Base-by-base conservation (phyloP, 768 basidiomycete genomes). In the Termitomyces sp. region DNA sequence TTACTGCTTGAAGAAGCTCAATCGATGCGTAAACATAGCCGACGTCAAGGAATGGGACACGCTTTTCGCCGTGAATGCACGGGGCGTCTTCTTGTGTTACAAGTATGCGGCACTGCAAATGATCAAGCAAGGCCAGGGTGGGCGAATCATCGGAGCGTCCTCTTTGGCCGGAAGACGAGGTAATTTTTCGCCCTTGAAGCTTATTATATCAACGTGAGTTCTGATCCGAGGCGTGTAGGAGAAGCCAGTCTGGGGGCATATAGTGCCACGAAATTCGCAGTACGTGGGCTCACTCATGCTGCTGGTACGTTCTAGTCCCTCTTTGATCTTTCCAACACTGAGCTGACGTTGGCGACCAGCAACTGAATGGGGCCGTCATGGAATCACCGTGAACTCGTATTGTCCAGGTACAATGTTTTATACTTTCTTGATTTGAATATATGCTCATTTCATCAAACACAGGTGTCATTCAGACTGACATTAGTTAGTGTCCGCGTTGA, bases 261-360 rank as follows among this genome's bases (percentile, higher is more conserved):
- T 49, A 66, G 68, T 48, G 59, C 70, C 0, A 72, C 71, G 3
- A 77, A 79, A 63, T 76, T 77, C 58, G 76, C 75, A 23, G 48
- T 49, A 17, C 34, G 48, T 23, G 48, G 48, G 17, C 48, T 49
- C 21, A 49, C 48, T 17, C 34, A 49, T 5, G 48, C 48, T 16
- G 48, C 48, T 1, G 48, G 48, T 49, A 17, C 21, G 32, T 49
- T 17, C 14, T 1, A 10, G 5, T 16, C 3, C 1, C 3, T 21
- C 62, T 72, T 6, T 44, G 12, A 25, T 19, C 9, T 23, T 49
- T 21, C 3, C 14, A 25, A 2, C 3, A 8, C 8, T 27, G 6
- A 9, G n/a, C 10, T n/a, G n/a, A n/a, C 9, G 5, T 47, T 12
- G 35, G n/a, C 14, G 11, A 25, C n/a, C 2, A 32, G 68, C 67